A percentile compares a stretch with the other conserved stretches of the same genome.
phyloP scores from a whole-genome alignment of 345 rosid genomes.

The Hibiscus tridactylites region DNA sequence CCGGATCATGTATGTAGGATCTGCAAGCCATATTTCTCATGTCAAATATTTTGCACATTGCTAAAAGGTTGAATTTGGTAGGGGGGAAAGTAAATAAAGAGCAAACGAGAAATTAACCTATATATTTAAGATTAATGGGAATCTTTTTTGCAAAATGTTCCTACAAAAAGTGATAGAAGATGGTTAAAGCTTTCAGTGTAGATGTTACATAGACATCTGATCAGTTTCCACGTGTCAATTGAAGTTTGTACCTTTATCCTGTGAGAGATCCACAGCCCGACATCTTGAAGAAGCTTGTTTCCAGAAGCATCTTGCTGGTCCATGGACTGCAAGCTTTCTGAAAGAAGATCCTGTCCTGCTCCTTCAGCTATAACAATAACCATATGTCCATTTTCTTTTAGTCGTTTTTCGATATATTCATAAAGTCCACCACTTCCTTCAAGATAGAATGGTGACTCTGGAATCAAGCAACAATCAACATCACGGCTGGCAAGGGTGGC shows the following conservation, averaged over 20 bases:
- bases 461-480: conserved; percentile 91
- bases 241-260: conserved; percentile 47
- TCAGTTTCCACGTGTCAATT: neutral
- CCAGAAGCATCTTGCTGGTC: conserved; percentile 75
- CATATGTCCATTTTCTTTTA: conserved; percentile 82
- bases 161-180: conserved; percentile 22
- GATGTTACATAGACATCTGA: neutral
- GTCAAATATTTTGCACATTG: conserved; percentile 6
- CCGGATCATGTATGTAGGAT: conserved; percentile 91
- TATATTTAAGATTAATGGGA: conserved; percentile 70
- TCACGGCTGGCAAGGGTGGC: conserved; percentile 91
- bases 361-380: conserved; percentile 89
- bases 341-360: conserved; percentile 77
- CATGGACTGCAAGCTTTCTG: conserved; percentile 42
- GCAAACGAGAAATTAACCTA: conserved; percentile 35
- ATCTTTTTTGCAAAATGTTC: conserved; percentile 48
- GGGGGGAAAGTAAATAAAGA: neutral
- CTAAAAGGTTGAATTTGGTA: neutral
- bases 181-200: neutral
- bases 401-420: conserved; percentile 51
- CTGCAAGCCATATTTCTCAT: conserved; percentile 31
- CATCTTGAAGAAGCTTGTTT: conserved; percentile 76
- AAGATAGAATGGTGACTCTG: conserved; percentile 86
- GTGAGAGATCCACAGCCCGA: conserved; percentile 71
- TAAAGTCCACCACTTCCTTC: conserved; percentile 84